These are phyloP conservation scores for Bolboschoenus planiculmis DNA, from an alignment of 176 grass and related monocot species.

Conservation along the genomic window DNA sequence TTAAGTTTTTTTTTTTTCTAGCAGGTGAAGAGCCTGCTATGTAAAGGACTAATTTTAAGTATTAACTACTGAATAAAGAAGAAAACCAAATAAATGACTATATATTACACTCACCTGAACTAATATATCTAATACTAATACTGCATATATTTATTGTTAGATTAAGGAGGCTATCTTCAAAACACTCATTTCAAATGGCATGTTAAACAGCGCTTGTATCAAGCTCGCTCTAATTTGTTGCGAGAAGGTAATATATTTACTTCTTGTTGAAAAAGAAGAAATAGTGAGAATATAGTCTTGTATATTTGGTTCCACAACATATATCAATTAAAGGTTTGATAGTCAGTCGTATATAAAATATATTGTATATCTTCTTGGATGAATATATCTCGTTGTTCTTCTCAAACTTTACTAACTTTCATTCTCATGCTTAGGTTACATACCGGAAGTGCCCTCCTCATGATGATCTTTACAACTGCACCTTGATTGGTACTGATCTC, in stretches of 20 bases:
- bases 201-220: conserved; percentile 76
- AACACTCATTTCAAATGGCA: conserved; percentile 73
- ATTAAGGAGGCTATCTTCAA: conserved; percentile 83
- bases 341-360: too few relatives aligned
- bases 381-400: neutral
- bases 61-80: neutral
- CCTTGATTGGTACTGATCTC: conserved; percentile 61
- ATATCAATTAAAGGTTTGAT: neutral
- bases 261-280: neutral
- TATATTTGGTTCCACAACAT: neutral
- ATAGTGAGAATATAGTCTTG: neutral
- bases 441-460: conserved; percentile 62
- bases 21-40: too few relatives aligned
- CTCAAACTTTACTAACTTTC: neutral
- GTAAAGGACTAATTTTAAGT: too few relatives aligned
- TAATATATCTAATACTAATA: neutral
- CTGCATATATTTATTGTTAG: conserved; percentile 29
- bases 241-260: conserved; percentile 53
- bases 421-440: conserved; percentile 53
- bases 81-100: neutral
- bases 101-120: neutral
- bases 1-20: too few relatives aligned
- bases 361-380: neutral
- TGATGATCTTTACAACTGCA: conserved; percentile 64
- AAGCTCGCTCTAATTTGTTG: conserved; percentile 68